Base-by-base conservation (phyloP, 2,329 filamentous ascomycete species). In the Diaporthe australafricana region DNA sequence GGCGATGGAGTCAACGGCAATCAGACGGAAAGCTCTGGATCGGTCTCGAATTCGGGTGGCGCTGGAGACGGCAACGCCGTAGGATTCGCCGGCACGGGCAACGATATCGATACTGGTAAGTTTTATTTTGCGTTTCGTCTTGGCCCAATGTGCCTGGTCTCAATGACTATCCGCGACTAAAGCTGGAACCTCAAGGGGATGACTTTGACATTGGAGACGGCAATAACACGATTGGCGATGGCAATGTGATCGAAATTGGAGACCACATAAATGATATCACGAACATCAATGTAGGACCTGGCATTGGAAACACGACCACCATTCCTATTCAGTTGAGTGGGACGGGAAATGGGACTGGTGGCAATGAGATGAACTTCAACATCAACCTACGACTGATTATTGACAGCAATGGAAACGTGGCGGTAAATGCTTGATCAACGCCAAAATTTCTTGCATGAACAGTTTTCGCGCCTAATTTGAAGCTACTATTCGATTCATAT, bases 171-270 rank as follows among this genome's bases (percentile, higher is more conserved):
- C 16, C 11, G n/a, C 12, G 16, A 38, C 4, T 14, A 8, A 30
- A 2, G 2, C 38, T 60, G 22, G 7, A 5, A 12, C 2, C 22
- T 45, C 9, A 0, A 45, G 56, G 56, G 5, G 56, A 60, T 8
- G 56, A 60, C 38, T 60, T 60, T 9, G 56, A 60, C 16, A 60
- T 60, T 20, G 56, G 56, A 8, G 56, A 60, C 22, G 56, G 56
- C 1, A 60, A 60, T 8, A 60, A 25, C 1, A 45, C 56, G 4
- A 60, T 60, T 9, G 56, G 56, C 2, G 56, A 60, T 5, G 56
- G 56, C 12, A 60, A 60, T 27, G 56, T 60, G 14, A 60, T 60
- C 3, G 56, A 60, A 6, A 60, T 60, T 11, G 56, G 56, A 2
- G 56, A 60, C 22, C 56, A 38, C 1, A 60, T 60, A 16, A 60